A percentile compares a stretch with the other conserved stretches of the same genome.
phyloP scores from a whole-genome alignment of 2,329 filamentous ascomycete genomes.

The Fusarium begoniae region DNA sequence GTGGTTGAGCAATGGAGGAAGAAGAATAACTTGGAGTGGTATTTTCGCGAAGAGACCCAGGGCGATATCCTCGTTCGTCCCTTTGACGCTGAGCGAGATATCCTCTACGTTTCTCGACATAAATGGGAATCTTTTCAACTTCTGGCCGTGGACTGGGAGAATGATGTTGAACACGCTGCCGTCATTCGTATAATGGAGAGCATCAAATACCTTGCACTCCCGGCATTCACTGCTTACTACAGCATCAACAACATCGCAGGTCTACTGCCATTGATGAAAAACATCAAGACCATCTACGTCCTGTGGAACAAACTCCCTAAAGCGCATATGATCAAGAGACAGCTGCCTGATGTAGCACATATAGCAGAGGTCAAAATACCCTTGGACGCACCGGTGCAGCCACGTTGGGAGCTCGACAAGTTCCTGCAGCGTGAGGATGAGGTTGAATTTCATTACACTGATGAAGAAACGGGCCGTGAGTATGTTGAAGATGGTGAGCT shows the following conservation, averaged over 20 bases:
- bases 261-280: slow-evolving; percentile 22
- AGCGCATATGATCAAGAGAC: not conserved
- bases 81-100: slow-evolving; percentile 23
- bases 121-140: slow-evolving; percentile 31
- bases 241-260: slow-evolving; percentile 23
- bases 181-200: slow-evolving; percentile 4
- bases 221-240: slow-evolving; percentile 42
- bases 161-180: not conserved
- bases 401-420: slow-evolving; percentile 9
- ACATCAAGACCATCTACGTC: slow-evolving; percentile 31
- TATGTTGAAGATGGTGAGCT: slow-evolving; percentile 8
- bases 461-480: not conserved
- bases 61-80: slow-evolving; percentile 21
- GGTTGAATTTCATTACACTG: slow-evolving; percentile 9
- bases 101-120: slow-evolving; percentile 29
- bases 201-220: slow-evolving; percentile 38
- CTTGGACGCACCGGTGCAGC: slow-evolving; percentile 1
- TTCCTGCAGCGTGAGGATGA: not conserved
- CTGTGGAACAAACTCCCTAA: slow-evolving; percentile 39
- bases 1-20: slow-evolving; percentile 27
- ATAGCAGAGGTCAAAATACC: not conserved
- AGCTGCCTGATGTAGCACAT: not conserved
- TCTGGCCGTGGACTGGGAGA: not conserved
- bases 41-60: slow-evolving; percentile 10
- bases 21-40: not conserved